phyloP scores from a whole-genome alignment of 2,329 filamentous ascomycete genomes.

The Cucurbitaria berberidis region DNA sequence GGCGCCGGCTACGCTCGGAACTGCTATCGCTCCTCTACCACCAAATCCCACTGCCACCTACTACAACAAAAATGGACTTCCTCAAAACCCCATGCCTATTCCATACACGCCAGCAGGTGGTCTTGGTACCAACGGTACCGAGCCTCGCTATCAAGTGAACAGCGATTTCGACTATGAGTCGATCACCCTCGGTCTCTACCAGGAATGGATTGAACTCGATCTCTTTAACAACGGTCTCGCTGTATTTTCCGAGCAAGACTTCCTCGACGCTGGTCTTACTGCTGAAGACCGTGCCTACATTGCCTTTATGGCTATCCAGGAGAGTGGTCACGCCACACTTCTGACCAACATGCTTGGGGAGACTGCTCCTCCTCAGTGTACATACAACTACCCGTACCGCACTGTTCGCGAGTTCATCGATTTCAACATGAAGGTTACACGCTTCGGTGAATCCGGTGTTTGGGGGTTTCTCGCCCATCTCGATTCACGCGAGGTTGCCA shows the following conservation, averaged over 20 bases:
- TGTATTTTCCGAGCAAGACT: constrained; percentile 72
- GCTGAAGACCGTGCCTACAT: constrained; percentile 74
- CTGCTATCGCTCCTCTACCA: constrained; percentile 64
- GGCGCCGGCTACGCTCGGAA: constrained; percentile 60
- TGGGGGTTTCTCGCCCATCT: constrained; percentile 82
- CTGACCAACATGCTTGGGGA: constrained; percentile 78
- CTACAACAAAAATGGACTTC: constrained; percentile 73
- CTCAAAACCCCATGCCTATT: constrained; percentile 71
- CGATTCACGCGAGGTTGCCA: constrained; percentile 74
- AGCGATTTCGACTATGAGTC: constrained; percentile 87
- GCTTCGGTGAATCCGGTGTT: constrained; percentile 78
- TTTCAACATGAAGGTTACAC: constrained; percentile 85
- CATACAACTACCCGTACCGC: constrained; percentile 79
- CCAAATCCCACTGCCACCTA: constrained; percentile 67
- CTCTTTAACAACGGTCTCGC: constrained; percentile 79
- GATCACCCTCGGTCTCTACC: constrained; percentile 74
- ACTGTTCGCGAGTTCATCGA: constrained; percentile 80
- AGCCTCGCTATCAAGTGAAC: constrained; percentile 76
- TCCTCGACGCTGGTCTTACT: constrained; percentile 69
- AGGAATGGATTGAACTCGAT: constrained; percentile 86
- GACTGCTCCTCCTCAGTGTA: constrained; percentile 73
- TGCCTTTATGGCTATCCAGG: constrained; percentile 78
- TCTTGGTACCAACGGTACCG: constrained; percentile 76
- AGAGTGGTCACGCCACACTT: constrained; percentile 77
- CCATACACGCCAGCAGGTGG: constrained; percentile 75